phyloP scores from a whole-genome alignment of 2,329 filamentous ascomycete genomes.

The Fusarium clavum region DNA sequence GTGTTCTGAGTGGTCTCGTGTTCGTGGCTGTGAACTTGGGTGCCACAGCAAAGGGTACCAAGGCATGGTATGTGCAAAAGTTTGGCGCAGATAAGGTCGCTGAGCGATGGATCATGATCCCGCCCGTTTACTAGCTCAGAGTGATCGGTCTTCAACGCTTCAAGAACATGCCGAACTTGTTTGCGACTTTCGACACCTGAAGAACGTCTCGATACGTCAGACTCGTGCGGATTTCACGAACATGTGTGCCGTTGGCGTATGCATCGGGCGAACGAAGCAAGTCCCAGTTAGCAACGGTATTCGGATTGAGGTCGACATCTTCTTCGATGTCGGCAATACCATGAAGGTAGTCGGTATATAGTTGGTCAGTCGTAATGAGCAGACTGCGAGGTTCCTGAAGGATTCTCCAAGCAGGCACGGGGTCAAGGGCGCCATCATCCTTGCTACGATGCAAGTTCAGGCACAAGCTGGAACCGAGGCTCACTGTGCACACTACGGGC shows the following conservation, averaged over 20 bases:
- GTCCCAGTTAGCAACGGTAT: conserved; percentile 78
- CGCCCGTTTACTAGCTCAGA: conserved; percentile 66
- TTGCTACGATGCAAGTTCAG: conserved; percentile 79
- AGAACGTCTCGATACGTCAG: conserved; percentile 89
- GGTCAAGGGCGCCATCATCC: conserved; percentile 67
- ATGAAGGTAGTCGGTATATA: conserved; percentile 79
- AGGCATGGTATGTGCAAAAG: conserved; percentile 80
- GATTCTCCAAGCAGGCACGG: conserved; percentile 66
- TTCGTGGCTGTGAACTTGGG: conserved; percentile 86
- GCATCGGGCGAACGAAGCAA: conserved; percentile 65
- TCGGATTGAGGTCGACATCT: conserved; percentile 72
- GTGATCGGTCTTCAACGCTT: conserved; percentile 50
- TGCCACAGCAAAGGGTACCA: conserved; percentile 81
- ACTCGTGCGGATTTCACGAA: conserved; percentile 73
- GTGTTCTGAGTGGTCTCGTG: conserved; percentile 73
- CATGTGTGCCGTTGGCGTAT: conserved; percentile 64
- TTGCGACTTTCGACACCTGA: conserved; percentile 79
- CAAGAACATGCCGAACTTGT: conserved; percentile 68
- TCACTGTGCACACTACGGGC: conserved; percentile 90
- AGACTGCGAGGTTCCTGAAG: conserved; percentile 87
- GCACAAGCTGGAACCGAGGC: conserved; percentile 80
- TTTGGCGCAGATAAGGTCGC: conserved; percentile 76
- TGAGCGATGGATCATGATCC: conserved; percentile 80
- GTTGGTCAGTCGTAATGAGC: conserved; percentile 74
- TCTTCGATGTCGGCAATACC: conserved; percentile 75